Conservation (phyloP, 208 protist species). For the Angomonas deanei region DNA sequence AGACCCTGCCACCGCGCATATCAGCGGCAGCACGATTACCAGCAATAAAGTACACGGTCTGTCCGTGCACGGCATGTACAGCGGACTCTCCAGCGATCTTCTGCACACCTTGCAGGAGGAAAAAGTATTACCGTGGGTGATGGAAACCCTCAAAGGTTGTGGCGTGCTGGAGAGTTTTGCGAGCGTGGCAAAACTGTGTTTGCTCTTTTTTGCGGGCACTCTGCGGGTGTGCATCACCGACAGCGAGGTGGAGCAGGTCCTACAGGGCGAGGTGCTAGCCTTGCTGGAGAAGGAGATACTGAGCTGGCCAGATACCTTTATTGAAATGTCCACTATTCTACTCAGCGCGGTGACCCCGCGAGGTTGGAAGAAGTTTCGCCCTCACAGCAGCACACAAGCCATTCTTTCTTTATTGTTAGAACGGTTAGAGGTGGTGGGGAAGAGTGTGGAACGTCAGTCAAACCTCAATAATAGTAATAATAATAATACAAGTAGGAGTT, state of each 20-base stretch:
- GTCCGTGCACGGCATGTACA: conserved; percentile 37
- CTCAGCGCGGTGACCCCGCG: conserved; percentile 56
- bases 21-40: too few relatives aligned
- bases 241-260: conserved; percentile 32
- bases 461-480: too few relatives aligned
- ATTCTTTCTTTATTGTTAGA: conserved; percentile 69
- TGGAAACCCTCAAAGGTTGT: conserved; percentile 6
- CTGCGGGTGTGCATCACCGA: conserved; percentile 60
- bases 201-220: conserved; percentile 48
- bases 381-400: conserved; percentile 53
- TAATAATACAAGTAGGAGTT: too few relatives aligned
- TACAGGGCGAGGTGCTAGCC: conserved; percentile 31
- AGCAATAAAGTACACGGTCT: conserved; percentile 16
- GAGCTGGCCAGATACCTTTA: conserved; percentile 40
- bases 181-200: conserved; percentile 45
- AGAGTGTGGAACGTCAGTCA: too few relatives aligned
- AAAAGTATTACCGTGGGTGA: conserved; percentile 37
- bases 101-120: conserved; percentile 29
- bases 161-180: conserved; percentile 8
- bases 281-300: conserved; percentile 45
- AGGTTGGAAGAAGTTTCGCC: conserved; percentile 45
- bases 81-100: conserved; percentile 18
- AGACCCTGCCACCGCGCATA: too few relatives aligned
- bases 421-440: conserved; percentile 24
- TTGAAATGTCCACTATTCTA: conserved; percentile 51